Evolutionary conservation across 208 protist species (phyloP).

Genomic region (Trichomonas gallinae): DNA sequence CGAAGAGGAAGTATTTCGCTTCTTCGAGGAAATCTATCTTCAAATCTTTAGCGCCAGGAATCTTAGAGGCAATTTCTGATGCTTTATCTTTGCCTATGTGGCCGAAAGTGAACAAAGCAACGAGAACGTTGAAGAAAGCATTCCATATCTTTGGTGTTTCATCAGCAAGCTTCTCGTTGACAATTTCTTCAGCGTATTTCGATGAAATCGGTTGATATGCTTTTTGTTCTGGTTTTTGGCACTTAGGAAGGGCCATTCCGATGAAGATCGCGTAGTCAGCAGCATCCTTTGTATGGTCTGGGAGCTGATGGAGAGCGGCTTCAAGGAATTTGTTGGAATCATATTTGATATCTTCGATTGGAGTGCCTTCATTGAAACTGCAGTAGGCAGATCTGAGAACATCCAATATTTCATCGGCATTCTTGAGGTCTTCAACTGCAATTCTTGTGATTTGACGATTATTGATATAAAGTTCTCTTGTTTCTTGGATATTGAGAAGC

Average conservation of each 20-base stretch:
- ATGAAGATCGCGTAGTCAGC: neutral
- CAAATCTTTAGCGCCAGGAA: neutral
- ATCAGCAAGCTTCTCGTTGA: neutral
- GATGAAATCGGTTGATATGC: neutral
- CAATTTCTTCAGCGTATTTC: neutral
- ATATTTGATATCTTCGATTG: neutral
- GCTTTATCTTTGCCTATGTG: neutral
- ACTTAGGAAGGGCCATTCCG: neutral
- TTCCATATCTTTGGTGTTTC: neutral
- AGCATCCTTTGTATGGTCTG: neutral
- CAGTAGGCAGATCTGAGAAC: neutral
- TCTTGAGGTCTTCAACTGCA: neutral
- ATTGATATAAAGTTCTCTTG: neutral
- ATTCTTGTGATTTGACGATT: neutral
- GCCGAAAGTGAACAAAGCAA: neutral
- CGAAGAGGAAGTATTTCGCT: neutral
- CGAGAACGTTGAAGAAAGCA: neutral
- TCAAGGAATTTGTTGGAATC: neutral
- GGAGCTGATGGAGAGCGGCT: neutral
- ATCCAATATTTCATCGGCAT: neutral
- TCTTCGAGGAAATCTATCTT: neutral
- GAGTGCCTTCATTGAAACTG: neutral
- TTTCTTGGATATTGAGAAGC: neutral
- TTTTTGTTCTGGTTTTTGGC: no score
- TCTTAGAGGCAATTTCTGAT: neutral